These are phyloP conservation scores for Bryoerythrophyllum caledonicum DNA, from an alignment of 225 moss, liverwort and hornwort genomes.

Conservation along the genomic window DNA sequence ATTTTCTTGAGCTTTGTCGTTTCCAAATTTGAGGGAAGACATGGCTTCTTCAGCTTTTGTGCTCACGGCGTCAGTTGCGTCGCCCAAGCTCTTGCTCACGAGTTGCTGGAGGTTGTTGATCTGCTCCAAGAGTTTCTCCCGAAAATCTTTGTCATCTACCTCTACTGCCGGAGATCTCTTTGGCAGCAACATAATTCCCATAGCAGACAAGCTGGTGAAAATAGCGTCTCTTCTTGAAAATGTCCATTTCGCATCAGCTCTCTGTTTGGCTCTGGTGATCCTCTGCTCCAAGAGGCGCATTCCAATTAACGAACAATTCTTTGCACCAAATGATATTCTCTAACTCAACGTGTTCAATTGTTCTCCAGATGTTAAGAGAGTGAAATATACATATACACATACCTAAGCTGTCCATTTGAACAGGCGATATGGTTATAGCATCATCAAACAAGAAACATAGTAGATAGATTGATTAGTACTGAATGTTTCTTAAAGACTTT, in stretches of 20 bases:
- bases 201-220: slow-evolving; percentile 9
- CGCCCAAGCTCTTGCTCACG: slow-evolving; percentile 36
- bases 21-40: slow-evolving; percentile 26
- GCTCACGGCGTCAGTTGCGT: slow-evolving; percentile 32
- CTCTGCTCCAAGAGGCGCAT: not conserved
- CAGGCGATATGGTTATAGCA: not conserved
- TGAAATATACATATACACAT: not conserved
- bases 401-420: not conserved
- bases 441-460: not conserved
- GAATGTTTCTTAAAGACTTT: not conserved
- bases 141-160: slow-evolving; percentile 24
- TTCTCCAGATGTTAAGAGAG: not conserved
- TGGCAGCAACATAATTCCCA: slow-evolving; percentile 12
- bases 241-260: not conserved
- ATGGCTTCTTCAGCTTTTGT: slow-evolving; percentile 32
- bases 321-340: too few relatives aligned
- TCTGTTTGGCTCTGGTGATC: not conserved
- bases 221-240: slow-evolving; percentile 24
- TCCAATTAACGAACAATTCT: not conserved
- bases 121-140: slow-evolving; percentile 28
- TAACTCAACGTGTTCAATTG: not conserved
- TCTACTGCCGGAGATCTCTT: slow-evolving; percentile 10
- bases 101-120: slow-evolving; percentile 36
- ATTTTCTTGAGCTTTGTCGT: slow-evolving; percentile 16
- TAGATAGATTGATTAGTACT: not conserved